phyloP scores from a whole-genome alignment of 768 basidiomycete species.

The Calocybe indica region DNA sequence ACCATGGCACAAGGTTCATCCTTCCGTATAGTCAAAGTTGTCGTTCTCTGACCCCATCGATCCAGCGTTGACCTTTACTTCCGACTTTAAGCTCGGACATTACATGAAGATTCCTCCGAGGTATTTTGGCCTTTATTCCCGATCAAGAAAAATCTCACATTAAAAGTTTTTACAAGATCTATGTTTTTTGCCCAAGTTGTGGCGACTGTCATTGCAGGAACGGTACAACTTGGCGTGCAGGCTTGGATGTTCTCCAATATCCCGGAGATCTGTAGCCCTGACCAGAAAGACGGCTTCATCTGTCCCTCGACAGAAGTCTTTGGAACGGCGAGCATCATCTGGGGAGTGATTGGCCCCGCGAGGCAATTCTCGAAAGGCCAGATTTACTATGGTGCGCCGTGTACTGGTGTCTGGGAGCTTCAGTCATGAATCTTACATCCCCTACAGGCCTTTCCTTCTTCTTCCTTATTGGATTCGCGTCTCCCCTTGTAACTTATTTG shows the following conservation, averaged over 20 bases:
- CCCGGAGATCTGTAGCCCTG: slow-evolving; percentile 45
- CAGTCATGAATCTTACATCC: slow-evolving; percentile 8
- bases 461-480: slow-evolving; percentile 70
- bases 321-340: slow-evolving; percentile 74
- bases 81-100: slow-evolving; percentile 78
- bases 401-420: neutral
- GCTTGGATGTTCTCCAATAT: slow-evolving; percentile 74
- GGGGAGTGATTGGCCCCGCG: slow-evolving; percentile 77
- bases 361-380: slow-evolving; percentile 65
- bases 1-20: slow-evolving; percentile 47
- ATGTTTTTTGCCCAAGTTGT: slow-evolving; percentile 73
- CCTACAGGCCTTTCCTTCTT: slow-evolving; percentile 51
- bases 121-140: slow-evolving; percentile 2
- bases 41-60: neutral
- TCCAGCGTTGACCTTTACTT: slow-evolving; percentile 57
- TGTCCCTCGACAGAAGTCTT: slow-evolving; percentile 71
- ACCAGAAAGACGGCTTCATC: slow-evolving; percentile 59
- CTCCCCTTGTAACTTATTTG: slow-evolving; percentile 51
- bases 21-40: neutral
- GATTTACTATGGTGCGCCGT: slow-evolving; percentile 41
- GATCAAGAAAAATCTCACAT: neutral
- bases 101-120: slow-evolving; percentile 75
- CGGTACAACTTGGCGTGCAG: slow-evolving; percentile 71
- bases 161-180: slow-evolving; percentile 13
- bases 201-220: slow-evolving; percentile 63